A percentile compares a stretch with the other conserved stretches of the same genome.
These are phyloP conservation scores for Starmerella apis DNA, from an alignment of 805 yeast species.

Conservation along the genomic window DNA sequence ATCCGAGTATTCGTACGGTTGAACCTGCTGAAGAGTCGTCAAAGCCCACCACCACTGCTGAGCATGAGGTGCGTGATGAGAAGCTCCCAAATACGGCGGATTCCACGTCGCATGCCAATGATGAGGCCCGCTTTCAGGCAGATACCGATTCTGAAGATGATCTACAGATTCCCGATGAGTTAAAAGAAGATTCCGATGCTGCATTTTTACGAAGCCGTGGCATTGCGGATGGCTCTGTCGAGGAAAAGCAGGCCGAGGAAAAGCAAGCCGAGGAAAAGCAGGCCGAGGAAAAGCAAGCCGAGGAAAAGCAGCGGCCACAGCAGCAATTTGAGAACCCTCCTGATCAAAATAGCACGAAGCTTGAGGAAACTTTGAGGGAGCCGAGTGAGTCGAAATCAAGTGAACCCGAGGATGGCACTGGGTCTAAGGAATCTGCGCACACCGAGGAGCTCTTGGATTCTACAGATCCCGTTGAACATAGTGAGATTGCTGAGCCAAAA, in stretches of 20 bases:
- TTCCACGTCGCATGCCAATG: background rate
- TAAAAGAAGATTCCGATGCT: background rate
- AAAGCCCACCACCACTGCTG: background rate
- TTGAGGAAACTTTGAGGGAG: too few relatives aligned
- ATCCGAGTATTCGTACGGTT: too few relatives aligned
- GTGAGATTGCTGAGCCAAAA: background rate
- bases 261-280: background rate
- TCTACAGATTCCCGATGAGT: background rate
- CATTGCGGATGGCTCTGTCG: background rate
- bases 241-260: too few relatives aligned
- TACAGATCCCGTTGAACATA: background rate
- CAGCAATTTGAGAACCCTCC: too few relatives aligned
- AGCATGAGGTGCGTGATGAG: background rate
- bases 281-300: too few relatives aligned
- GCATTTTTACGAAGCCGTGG: background rate
- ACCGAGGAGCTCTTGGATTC: background rate
- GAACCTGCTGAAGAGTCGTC: background rate
- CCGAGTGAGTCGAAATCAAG: background rate
- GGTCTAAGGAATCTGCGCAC: background rate
- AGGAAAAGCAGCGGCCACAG: too few relatives aligned
- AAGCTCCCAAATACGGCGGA: background rate
- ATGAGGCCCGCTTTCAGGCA: background rate
- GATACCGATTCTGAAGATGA: constrained; percentile 2
- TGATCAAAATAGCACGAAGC: too few relatives aligned
- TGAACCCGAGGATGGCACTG: background rate